Base-by-base conservation (phyloP, 78 protist genomes). In the Chrysochromulina parva region DNA sequence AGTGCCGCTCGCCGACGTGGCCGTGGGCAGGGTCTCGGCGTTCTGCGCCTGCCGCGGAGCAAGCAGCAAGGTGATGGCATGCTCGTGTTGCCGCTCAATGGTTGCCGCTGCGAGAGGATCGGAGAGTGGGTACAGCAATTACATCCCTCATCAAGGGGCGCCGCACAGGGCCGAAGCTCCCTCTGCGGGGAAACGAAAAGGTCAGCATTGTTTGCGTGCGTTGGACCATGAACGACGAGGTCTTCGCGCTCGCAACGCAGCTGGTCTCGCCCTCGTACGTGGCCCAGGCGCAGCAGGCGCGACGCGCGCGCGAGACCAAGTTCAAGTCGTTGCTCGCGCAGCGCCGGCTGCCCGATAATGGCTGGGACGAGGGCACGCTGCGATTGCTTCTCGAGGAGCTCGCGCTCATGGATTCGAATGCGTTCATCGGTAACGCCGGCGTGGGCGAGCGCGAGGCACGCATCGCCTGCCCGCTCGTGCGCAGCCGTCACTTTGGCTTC, bases 391-490 rank as follows among this genome's bases (percentile, higher is more conserved):
- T 97, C 50, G 48, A 60, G 82, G 95, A 96, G 58, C 58, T 97
- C 7, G 89, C 98, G 48, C 20, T 58, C 85, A 96, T 97, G 98
- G 99, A 97, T 91, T 88, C 95, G 55, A 97, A 97, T 90, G 96
- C 96, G 55, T 96, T 80, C 60, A 53, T 10, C 92, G 97, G 89
- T 78, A 94, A 96, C 78, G 90, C 85, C 19, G 99, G 99, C 28
- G 98, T 96, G 26, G 99, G 99, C 3, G 99, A 99, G 81, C 92
- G 99, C 20, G 99, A 99, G 76, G 99, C 96, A 5, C 90, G 99
- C 22, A 69, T 98, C 3, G 80, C 47, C 54, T 82, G 94, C 85
- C n/a, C 90, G 3, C 50, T 97, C 11, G 99, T 99, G 2, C 47
- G 58, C 0, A 48, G 76, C 38, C 80, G 98, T 4, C 93, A 96